Conservation (phyloP, 495 filamentous ascomycete species). For the Astrothelium subdiscretum region DNA sequence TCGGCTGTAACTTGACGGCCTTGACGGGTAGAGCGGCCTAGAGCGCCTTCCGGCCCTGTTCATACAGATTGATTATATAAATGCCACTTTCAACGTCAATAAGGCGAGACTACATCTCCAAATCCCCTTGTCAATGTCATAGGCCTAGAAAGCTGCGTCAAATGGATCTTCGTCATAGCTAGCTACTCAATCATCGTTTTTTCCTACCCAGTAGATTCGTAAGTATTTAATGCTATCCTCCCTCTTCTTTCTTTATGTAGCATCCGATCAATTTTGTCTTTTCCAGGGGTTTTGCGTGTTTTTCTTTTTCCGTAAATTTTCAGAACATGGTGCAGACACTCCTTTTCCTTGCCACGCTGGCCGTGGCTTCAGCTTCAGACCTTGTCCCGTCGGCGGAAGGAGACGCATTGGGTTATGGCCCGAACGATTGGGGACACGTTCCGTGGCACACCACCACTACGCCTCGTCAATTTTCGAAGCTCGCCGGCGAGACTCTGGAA, state of each 20-base stretch:
- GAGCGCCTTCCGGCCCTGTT: no score
- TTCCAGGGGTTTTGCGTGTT: neutral
- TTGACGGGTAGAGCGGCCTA: no score
- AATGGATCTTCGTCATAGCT: no score
- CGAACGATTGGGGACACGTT: neutral
- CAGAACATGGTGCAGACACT: neutral
- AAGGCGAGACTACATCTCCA: no score
- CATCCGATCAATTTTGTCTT: neutral
- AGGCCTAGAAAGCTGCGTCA: no score
- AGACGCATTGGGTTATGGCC: neutral
- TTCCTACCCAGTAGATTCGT: no score
- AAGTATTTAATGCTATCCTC: neutral
- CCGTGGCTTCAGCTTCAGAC: neutral
- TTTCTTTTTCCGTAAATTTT: neutral
- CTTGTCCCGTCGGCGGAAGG: no score
- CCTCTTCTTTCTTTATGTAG: neutral
- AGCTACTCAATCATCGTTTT: no score
- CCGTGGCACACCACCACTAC: neutral
- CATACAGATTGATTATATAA: no score
- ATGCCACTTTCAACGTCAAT: no score
- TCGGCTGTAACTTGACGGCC: no score
- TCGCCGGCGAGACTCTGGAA: neutral
- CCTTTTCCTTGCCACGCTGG: neutral
- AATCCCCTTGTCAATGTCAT: no score
- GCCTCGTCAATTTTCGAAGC: neutral